A percentile compares a stretch with the other conserved stretches of the same genome.
Evolutionary conservation across 805 yeast species (phyloP).

Genomic region (Spathaspora boniae): DNA sequence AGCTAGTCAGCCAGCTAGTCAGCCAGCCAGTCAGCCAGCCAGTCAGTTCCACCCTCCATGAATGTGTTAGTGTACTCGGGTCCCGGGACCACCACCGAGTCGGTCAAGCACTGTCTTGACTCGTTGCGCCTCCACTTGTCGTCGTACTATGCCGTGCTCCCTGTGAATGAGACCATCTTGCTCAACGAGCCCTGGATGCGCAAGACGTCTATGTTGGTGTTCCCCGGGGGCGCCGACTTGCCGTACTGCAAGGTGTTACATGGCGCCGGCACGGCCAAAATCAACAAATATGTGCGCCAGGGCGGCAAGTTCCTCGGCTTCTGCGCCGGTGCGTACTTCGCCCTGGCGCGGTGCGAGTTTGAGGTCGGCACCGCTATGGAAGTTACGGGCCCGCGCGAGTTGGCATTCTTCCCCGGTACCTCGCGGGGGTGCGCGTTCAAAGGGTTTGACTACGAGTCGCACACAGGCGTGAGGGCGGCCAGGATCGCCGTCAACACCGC

Average conservation of each 20-base stretch:
- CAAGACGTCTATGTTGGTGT: conserved; percentile 72
- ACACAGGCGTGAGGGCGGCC: conserved; percentile 69
- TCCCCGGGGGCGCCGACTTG: conserved; percentile 97
- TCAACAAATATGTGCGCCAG: conserved; percentile 58
- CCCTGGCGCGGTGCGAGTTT: conserved; percentile 72
- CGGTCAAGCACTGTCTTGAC: conserved; percentile 80
- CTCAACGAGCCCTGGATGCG: conserved; percentile 83
- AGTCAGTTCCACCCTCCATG: conserved; percentile 16
- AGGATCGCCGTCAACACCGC: conserved; percentile 37
- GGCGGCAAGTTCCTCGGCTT: conserved; percentile 88
- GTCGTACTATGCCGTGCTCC: conserved; percentile 82
- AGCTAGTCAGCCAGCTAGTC: not conserved
- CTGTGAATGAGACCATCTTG: conserved; percentile 61
- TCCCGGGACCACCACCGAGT: conserved; percentile 84
- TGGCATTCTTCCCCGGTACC: conserved; percentile 76
- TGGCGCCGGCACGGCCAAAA: conserved; percentile 62
- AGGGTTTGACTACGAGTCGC: conserved; percentile 79
- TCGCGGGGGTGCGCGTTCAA: conserved; percentile 77
- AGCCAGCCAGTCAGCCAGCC: not conserved
- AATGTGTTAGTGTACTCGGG: conserved; percentile 37
- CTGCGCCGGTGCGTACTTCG: conserved; percentile 95
- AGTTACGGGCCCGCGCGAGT: conserved; percentile 82
- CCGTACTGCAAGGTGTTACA: conserved; percentile 75
- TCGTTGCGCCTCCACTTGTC: conserved; percentile 71
- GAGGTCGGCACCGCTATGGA: conserved; percentile 77